Evolutionary conservation across 495 filamentous ascomycete species (phyloP).

Genomic region (Bryoglossum gracile): DNA sequence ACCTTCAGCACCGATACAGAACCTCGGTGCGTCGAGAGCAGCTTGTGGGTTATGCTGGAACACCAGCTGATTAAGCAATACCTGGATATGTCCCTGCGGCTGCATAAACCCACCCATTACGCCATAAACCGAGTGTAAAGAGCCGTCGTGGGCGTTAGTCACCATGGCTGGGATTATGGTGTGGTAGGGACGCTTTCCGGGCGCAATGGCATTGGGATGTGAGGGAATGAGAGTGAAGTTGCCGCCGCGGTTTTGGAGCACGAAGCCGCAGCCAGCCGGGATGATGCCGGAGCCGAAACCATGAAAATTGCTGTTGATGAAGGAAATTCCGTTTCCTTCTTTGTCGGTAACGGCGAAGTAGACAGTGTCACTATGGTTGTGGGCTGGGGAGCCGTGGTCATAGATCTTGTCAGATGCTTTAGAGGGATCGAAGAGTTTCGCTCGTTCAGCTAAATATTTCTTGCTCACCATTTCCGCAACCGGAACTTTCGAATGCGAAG

Average conservation of each 20-base stretch:
- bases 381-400: conserved; percentile 58
- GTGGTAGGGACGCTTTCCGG: conserved; percentile 88
- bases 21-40: conserved; percentile 80
- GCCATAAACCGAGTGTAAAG: conserved; percentile 77
- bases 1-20: conserved; percentile 66
- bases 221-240: conserved; percentile 61
- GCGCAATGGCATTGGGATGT: conserved; percentile 75
- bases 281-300: conserved; percentile 88
- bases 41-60: conserved; percentile 82
- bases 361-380: conserved; percentile 76
- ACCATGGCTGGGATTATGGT: conserved; percentile 94
- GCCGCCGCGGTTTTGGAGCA: conserved; percentile 87
- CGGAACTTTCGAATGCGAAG: conserved; percentile 60
- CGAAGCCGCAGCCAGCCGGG: conserved; percentile 78
- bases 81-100: conserved; percentile 95
- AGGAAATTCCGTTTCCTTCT: conserved; percentile 81
- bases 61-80: conserved; percentile 81
- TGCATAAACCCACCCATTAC: conserved; percentile 99
- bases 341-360: conserved; percentile 82
- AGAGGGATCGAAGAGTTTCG: conserved; percentile 57
- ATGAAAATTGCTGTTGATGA: conserved; percentile 93
- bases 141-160: conserved; percentile 64
- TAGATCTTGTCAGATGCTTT: conserved; percentile 45
- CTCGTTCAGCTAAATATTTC: conserved; percentile 60
- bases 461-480: conserved; percentile 50